These are phyloP conservation scores for Eucalyptus sp. DNA, from an alignment of 345 rosid species.

Conservation along the genomic window DNA sequence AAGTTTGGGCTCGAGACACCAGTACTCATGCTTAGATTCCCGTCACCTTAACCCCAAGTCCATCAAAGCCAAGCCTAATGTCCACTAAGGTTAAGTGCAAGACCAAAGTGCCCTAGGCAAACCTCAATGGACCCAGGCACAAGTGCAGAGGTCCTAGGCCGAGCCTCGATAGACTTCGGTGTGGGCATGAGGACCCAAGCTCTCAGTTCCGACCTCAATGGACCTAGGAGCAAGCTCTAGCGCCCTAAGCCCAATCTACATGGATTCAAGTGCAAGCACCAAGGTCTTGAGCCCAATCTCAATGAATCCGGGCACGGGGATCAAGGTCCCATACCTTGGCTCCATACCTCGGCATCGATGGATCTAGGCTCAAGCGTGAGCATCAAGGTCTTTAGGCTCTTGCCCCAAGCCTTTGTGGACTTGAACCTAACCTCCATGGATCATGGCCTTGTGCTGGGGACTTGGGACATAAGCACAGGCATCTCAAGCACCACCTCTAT, in stretches of 20 bases:
- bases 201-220: too few relatives aligned
- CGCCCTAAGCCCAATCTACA: background rate
- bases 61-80: background rate
- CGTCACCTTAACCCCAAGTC: fast-evolving
- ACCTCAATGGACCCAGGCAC: background rate
- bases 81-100: background rate
- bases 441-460: background rate
- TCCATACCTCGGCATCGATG: background rate
- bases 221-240: background rate
- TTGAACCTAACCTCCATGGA: background rate
- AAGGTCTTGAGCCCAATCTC: background rate
- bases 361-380: background rate
- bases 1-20: background rate
- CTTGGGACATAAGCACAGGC: background rate
- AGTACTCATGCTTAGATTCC: background rate
- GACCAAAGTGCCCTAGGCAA: background rate
- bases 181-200: background rate
- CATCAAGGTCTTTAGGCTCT: background rate
- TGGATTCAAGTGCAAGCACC: background rate
- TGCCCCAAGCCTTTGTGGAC: background rate
- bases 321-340: background rate
- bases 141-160: fast-evolving
- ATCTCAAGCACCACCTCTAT: background rate
- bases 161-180: background rate
- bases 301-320: background rate